Evolutionary conservation across 2,329 filamentous ascomycete species (phyloP).

Genomic region (Pyrenochaeta sp.): DNA sequence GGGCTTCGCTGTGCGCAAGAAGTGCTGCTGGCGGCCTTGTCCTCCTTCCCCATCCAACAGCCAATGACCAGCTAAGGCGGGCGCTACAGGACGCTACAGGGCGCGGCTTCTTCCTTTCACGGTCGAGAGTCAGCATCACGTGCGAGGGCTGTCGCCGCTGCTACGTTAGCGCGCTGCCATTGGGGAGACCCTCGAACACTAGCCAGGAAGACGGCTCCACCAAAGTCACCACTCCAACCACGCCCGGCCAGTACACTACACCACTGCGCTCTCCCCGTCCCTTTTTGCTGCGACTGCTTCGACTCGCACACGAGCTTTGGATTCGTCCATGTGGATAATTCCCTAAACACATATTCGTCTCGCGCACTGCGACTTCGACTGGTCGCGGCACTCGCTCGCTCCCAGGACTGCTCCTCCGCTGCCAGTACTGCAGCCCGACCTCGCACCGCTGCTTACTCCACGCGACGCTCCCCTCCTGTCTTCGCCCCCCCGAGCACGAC

Average conservation of each 20-base stretch:
- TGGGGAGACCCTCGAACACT: conserved; percentile 6
- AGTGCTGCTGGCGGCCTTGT: conserved; percentile 1
- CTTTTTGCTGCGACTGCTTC: conserved; percentile 17
- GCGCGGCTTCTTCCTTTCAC: conserved; percentile 13
- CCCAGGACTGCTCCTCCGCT: conserved; percentile 22
- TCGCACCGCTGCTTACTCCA: conserved; percentile 25
- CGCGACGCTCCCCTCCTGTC: conserved; percentile 13
- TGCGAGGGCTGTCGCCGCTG: conserved; percentile 18
- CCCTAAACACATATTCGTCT: conserved; percentile 10
- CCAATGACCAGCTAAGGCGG: conserved; percentile 11
- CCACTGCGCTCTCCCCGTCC: conserved; percentile 9
- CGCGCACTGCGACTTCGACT: conserved; percentile 22
- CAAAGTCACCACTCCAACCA: conserved; percentile 27
- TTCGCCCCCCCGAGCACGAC: conserved; percentile 7
- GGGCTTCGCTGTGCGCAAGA: conserved; percentile 2
- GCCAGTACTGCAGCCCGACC: conserved; percentile 23
- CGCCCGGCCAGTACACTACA: conserved; percentile 7
- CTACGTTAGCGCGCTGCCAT: conserved; percentile 21
- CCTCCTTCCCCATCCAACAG: conserved; percentile 3
- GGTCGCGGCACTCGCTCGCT: conserved; percentile 17
- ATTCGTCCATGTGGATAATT: conserved; percentile 14
- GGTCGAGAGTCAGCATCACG: conserved; percentile 25
- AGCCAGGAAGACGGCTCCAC: conserved; percentile 27
- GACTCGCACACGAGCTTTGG: conserved; percentile 8
- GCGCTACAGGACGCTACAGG: conserved; percentile 20